Evolutionary conservation across 2,329 filamentous ascomycete genomes (phyloP).

Genomic region (Sporothrix brunneoviolacea): DNA sequence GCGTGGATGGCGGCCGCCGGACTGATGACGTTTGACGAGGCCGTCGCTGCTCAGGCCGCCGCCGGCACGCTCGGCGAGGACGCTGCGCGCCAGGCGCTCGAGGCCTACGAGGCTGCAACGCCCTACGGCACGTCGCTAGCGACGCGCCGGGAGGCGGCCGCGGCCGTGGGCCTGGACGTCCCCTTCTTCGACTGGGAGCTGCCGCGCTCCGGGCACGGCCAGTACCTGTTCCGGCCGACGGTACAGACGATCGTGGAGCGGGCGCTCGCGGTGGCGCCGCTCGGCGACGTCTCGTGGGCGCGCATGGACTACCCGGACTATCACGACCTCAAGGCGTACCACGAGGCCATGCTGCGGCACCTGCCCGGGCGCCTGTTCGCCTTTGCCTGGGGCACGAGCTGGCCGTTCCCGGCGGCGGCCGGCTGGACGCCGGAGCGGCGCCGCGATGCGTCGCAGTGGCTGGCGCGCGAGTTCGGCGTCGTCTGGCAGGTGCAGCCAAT

Average conservation of each 20-base stretch:
- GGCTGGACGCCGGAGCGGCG: neutral
- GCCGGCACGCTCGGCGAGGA: too few species aligned
- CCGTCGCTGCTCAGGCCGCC: conserved; percentile 79
- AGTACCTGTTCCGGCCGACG: conserved; percentile 16
- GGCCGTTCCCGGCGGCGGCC: too few species aligned
- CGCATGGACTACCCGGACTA: conserved; percentile 24
- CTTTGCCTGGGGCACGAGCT: conserved; percentile 33
- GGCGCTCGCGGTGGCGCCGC: conserved; percentile 9
- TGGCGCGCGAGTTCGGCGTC: conserved; percentile 32
- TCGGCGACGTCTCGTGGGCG: conserved; percentile 15
- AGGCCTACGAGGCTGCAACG: too few species aligned
- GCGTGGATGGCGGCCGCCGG: conserved; percentile 72
- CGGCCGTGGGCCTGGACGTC: conserved; percentile 10
- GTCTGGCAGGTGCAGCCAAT: conserved; percentile 37
- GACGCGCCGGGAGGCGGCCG: neutral
- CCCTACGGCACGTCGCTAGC: conserved; percentile 6
- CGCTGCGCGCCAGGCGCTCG: too few species aligned
- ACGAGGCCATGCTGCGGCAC: conserved; percentile 1
- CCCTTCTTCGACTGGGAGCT: conserved; percentile 18
- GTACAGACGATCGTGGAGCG: conserved; percentile 17
- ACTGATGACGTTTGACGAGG: conserved; percentile 85
- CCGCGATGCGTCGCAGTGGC: conserved; percentile 12
- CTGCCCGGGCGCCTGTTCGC: conserved; percentile 30
- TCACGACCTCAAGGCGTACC: conserved; percentile 26
- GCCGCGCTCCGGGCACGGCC: conserved; percentile 13